Conservation (phyloP, 768 basidiomycete species). For the Pulveroboletus sp. region DNA sequence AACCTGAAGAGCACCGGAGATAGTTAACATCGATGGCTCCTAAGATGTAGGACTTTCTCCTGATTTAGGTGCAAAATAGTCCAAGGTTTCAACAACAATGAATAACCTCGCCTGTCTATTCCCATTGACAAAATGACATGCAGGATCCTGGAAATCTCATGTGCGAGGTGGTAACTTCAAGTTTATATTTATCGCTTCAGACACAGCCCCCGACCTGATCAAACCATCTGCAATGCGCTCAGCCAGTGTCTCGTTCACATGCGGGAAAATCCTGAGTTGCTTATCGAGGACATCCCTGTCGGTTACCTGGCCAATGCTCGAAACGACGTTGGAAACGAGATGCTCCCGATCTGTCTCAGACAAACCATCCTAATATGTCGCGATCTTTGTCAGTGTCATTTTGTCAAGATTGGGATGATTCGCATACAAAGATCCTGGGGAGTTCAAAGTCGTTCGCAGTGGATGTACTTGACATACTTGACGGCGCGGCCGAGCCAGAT, state of each 20-base stretch:
- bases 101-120: too few relatives aligned
- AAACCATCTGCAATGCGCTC: constrained; percentile 33
- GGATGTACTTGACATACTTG: constrained; percentile 32
- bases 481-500: constrained; percentile 43
- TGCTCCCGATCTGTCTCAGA: constrained; percentile 35
- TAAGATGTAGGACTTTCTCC: too few relatives aligned
- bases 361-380: constrained; percentile 32
- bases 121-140: too few relatives aligned
- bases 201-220: too few relatives aligned
- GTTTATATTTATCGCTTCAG: too few relatives aligned
- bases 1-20: too few relatives aligned
- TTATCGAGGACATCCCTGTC: constrained; percentile 28
- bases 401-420: neutral
- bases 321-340: constrained; percentile 37
- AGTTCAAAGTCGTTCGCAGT: constrained; percentile 40
- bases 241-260: constrained; percentile 36
- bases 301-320: constrained; percentile 35
- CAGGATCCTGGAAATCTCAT: too few relatives aligned
- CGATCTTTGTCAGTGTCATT: constrained; percentile 7
- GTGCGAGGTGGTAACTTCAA: too few relatives aligned
- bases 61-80: too few relatives aligned
- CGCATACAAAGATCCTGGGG: constrained; percentile 33
- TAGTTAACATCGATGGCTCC: too few relatives aligned
- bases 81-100: too few relatives aligned
- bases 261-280: constrained; percentile 35